Percentiles rank a stretch among this genome's conserved stretches.
phyloP scores from a whole-genome alignment of 1,284 basidiomycete genomes.

The Irpex sp. region DNA sequence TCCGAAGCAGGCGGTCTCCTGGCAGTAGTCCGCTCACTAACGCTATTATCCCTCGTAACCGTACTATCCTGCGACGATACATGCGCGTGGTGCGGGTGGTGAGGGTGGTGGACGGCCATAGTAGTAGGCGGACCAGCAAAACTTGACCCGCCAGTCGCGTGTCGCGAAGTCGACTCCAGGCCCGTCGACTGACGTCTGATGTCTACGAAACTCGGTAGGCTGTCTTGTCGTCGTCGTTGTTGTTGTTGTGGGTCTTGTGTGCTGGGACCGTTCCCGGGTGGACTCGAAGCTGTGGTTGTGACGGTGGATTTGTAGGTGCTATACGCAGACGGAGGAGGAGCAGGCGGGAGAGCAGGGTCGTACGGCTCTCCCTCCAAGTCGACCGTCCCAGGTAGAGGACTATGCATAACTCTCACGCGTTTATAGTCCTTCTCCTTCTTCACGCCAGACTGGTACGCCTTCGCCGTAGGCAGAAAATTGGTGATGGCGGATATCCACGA shows the following conservation, averaged over 20 bases:
- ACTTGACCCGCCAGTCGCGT: neutral
- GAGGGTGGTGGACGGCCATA: neutral
- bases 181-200: conserved; percentile 7
- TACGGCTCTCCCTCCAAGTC: conserved; percentile 10
- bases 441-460: conserved; percentile 15
- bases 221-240: neutral
- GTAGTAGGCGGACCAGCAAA: neutral
- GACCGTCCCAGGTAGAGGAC: conserved; percentile 2
- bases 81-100: neutral
- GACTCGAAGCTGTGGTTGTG: neutral
- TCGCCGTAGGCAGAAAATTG: conserved; percentile 4
- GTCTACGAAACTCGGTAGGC: conserved; percentile 15
- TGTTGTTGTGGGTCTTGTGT: neutral
- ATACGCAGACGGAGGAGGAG: neutral
- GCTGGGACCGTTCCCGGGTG: neutral
- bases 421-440: conserved; percentile 18
- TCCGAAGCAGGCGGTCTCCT: conserved; percentile 7
- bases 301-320: neutral
- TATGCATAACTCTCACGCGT: conserved; percentile 6
- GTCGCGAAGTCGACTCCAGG: neutral
- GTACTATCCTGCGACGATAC: neutral
- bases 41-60: neutral
- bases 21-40: neutral
- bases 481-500: conserved; percentile 7
- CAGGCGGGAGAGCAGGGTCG: neutral